Base-by-base conservation (phyloP, 768 basidiomycete species). In the Leucosporidium creatinivorum region DNA sequence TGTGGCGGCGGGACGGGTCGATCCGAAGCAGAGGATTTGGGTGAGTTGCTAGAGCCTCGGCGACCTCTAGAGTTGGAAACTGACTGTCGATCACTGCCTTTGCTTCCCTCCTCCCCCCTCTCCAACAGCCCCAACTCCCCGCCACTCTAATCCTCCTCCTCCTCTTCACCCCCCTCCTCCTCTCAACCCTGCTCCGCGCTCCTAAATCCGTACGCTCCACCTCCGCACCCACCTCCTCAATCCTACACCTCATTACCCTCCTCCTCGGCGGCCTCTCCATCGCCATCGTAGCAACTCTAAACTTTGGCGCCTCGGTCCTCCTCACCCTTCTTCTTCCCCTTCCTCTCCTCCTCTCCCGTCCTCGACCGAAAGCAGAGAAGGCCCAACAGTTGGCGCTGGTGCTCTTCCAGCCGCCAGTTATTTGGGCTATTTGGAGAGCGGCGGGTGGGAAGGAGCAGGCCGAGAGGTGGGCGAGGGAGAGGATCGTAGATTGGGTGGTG, bases 211-310 rank as follows among this genome's bases (percentile, higher is more conserved):
- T 62, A 28, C 26, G 65, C 36, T 17, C 56, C 36, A 33, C 69
- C 23, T 59, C 28, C 44, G 33, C 81, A 81, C 26, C 76, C 79
- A 47, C 83, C 81, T 62, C 72, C 23, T 75, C 78, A 23, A 79
- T 88, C 23, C 80, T 93, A 51, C 86, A 89, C 72, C 81, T 88
- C 0, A 80, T 91, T 68, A 88, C 88, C 73, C 84, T 93, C 31
- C 89, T 93, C 77, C 78, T 89, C 56, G 84, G 90, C 28, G 94
- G 94, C 4, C 88, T 89, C 1, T 83, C 92, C 59, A 88, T 96
- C 69, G 92, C 86, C 26, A 85, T 90, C 48, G 86, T 86, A 33
- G 87, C 91, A 21, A 86, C 96, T 67, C 85, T 96, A 77, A 96
- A 97, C 78, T 94, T 94, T 79, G 91, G 90, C 12, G 85, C 97